Conservation (phyloP, 2,329 filamentous ascomycete genomes). For the Daldinia sp. region DNA sequence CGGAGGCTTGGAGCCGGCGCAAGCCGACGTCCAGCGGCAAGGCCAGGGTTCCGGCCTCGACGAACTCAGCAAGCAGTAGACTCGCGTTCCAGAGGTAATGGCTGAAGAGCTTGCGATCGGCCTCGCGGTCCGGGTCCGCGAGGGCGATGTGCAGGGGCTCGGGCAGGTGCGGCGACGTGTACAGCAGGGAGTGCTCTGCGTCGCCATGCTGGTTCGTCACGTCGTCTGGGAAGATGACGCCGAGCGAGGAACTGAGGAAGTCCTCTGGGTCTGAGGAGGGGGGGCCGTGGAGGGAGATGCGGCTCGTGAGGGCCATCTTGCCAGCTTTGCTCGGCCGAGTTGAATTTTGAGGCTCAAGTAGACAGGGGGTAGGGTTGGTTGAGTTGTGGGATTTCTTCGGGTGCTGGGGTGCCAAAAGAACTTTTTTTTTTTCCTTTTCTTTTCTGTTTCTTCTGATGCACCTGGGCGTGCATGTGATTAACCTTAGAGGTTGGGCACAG, state of each 20-base stretch:
- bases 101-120: constrained; percentile 68
- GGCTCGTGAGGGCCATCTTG: constrained; percentile 58
- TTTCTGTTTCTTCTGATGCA: background rate
- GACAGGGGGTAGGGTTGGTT: background rate
- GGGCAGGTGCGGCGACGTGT: constrained; percentile 62
- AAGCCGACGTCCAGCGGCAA: background rate
- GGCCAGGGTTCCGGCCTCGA: constrained; percentile 52
- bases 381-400: no score
- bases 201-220: constrained; percentile 72
- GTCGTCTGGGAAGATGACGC: constrained; percentile 74
- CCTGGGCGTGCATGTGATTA: constrained; percentile 1
- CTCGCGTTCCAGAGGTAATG: constrained; percentile 79
- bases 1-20: background rate
- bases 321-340: background rate
- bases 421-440: background rate
- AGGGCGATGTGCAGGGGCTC: constrained; percentile 55
- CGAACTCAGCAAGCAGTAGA: constrained; percentile 62
- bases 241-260: constrained; percentile 65
- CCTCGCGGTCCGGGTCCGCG: constrained; percentile 58
- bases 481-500: background rate
- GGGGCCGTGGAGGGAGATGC: constrained; percentile 53
- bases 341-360: constrained; percentile 25
- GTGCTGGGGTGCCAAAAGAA: constrained; percentile 2
- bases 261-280: constrained; percentile 61
- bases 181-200: constrained; percentile 64